Evolutionary conservation across 306 rosid genomes (phyloP), one percentile per base, ranked within the genome.

Genomic region (Echinosophora koreensis): DNA sequence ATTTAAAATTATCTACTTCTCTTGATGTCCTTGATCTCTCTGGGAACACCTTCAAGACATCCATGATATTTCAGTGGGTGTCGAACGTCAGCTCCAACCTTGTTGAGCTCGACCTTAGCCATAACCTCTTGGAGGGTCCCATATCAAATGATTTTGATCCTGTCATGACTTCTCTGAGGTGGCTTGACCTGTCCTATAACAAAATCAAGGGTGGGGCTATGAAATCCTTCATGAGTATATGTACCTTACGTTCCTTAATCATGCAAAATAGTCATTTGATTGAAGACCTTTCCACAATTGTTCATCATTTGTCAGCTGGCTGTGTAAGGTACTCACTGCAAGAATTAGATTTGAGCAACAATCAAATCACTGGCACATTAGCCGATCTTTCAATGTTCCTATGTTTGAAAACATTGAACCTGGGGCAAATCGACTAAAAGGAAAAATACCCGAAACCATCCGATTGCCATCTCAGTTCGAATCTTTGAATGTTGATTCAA

Each of bases 311-410:
- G 18, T 74, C 80, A 4, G 9, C 3, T 3, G 80, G 70, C 4
- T n/a, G n/a, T n/a, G n/a, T n/a, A n/a, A n/a, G n/a, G n/a, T n/a
- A n/a, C n/a, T n/a, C n/a, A n/a, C n/a, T 80, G 0, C 42, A 78
- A 61, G 11, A 44, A 4, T 69, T 82, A 30, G 1, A 6, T 17
- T 12, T 85, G 1, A 0, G 0, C 0, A 0, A 0, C 1, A 85
- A 82, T 22, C 64, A 72, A 57, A 42, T 77, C 1, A 81, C 6
- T 0, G 84, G 88, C 5, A 18, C 38, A 9, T 16, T 81, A 0
- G 38, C 72, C 1, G 5, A 81, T n/a, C 12, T 68, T 62, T 55
- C 82, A 3, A 28, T 3, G 1, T 71, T 79, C 9, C 16, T 66
- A 4, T 66, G 65, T 30, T 54, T 80, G 2, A 47, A 9, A 22